Base-by-base conservation (phyloP, 2,329 filamentous ascomycete genomes). In the Ceratocystis albifundus region DNA sequence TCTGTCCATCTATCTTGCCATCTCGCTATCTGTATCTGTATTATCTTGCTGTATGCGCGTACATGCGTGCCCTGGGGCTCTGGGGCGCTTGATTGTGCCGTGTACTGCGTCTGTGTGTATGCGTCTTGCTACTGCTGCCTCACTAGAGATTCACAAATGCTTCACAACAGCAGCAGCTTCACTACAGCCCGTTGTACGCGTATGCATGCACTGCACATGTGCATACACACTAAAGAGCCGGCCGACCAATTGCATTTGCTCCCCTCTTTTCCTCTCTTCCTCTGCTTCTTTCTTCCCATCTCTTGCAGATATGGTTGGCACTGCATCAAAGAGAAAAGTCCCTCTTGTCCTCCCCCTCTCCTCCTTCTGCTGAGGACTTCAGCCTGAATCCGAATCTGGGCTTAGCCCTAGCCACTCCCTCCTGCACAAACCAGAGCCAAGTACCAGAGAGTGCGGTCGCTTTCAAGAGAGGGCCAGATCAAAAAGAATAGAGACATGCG, bases 61-160 rank as follows among this genome's bases (percentile, higher is more conserved):
- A 12, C 4, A n/a, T n/a, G 12, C 28, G 28, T 20, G 30, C 28
- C n/a, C 25, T 59, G 25, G 17, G 46, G 46, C 17, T 22, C 46
- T 22, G 46, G 48, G n/a, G 7, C n/a, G 22, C 48, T n/a, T 20
- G 48, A 10, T 25, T n/a, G 48, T 53, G 48, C 17, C 36, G 36
- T 41, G 36, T 41, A 12, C 36, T 41, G 36, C 36, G 36, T 41
- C 36, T 28, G 25, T 53, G 48, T 25, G 22, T 22, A 25, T 25
- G 10, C 48, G 4, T 59, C 25, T 30, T 15, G 20, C 55, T 59
- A n/a, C 55, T 55, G 50, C 25, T 59, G 28, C 55, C 55, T 59
- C 55, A 59, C 17, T 30, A 59, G 28, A 59, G 55, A 59, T 59
- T 36, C 55, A 59, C 28, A 59, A 20, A n/a, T 36, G 55, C 55